Conservation (phyloP, 495 filamentous ascomycete genomes). For the Astrocystis sublimbata region DNA sequence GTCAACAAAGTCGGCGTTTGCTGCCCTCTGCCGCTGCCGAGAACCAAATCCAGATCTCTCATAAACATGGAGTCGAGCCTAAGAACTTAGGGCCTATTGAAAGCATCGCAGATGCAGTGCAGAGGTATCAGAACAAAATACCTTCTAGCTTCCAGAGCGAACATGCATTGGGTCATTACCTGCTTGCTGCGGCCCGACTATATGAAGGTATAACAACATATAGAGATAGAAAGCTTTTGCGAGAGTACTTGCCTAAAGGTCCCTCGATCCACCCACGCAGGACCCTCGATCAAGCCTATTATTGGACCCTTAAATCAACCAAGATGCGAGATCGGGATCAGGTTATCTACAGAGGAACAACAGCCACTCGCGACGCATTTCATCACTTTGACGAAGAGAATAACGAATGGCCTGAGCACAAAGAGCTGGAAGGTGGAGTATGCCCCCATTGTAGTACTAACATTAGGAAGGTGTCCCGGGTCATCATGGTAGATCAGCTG, state of each 20-base stretch:
- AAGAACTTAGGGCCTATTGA: not conserved
- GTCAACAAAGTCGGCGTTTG: not conserved
- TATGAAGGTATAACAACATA: constrained; percentile 44
- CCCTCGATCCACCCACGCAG: constrained; percentile 66
- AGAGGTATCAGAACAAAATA: not conserved
- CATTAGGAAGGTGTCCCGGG: constrained; percentile 53
- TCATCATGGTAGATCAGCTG: constrained; percentile 76
- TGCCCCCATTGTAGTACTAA: constrained; percentile 37
- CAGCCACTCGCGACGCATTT: not conserved
- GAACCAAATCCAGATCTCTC: not conserved
- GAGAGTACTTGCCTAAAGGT: constrained; percentile 55
- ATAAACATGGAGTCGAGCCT: not conserved
- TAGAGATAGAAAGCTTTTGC: constrained; percentile 60
- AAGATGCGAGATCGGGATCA: not conserved
- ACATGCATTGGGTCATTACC: constrained; percentile 36
- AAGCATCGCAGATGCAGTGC: not conserved
- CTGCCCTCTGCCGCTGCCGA: not conserved
- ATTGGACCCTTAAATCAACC: constrained; percentile 52
- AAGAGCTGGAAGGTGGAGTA: not conserved
- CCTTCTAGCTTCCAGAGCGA: not conserved
- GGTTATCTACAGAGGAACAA: not conserved
- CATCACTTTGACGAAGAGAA: not conserved
- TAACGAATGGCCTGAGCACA: constrained; percentile 18
- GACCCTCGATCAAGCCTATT: constrained; percentile 53
- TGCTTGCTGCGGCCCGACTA: constrained; percentile 40